Base-by-base conservation (phyloP, 495 filamentous ascomycete species). In the Rostrohypoxylon terebratum region DNA sequence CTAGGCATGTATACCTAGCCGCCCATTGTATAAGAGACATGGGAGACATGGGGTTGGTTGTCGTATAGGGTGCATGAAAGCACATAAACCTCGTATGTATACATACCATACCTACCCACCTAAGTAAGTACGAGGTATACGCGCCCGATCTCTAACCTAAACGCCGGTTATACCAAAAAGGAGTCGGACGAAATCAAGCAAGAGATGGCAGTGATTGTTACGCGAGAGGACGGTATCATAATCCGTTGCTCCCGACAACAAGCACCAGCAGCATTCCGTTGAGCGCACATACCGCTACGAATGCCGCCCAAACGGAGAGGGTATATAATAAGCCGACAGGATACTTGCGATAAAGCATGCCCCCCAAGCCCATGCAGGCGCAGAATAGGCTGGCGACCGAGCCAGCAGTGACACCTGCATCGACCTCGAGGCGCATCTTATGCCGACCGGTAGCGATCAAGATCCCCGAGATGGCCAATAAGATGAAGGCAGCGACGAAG, bases 371-470 rank as follows among this genome's bases (percentile, higher is more conserved):
- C 14, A 83, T 79, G 38, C 85, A 83, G 9, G 86, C 88, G 72
- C 87, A 84, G 59, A 87, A 79, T 23, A 90, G 71, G 58, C 84
- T 86, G 0, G 83, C 76, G 20, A 86, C 79, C n/a, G 89, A 86
- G 9, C 87, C 89, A 18, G 88, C 75, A 7, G 88, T 81, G 31
- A 88, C 87, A 20, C 88, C 90, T 1, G 83, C 83, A 64, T 91
- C 88, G 4, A 91, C 89, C 68, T 89, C 85, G 47, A 85, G 75
- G 1, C 81, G 78, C 60, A 86, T 79, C 74, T 83, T 86, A 61
- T 84, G 84, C 3, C 82, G 79, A 3, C 88, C 87, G 5, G 89
- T 87, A 3, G 77, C 71, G 55, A 88, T 83, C 4, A 91, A 80
- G 6, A 88, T 72, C 8, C 78, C 79, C 0, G 88, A 85, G 23